phyloP scores from a whole-genome alignment of 257 asterid genomes.

The Ilex aquifolium region DNA sequence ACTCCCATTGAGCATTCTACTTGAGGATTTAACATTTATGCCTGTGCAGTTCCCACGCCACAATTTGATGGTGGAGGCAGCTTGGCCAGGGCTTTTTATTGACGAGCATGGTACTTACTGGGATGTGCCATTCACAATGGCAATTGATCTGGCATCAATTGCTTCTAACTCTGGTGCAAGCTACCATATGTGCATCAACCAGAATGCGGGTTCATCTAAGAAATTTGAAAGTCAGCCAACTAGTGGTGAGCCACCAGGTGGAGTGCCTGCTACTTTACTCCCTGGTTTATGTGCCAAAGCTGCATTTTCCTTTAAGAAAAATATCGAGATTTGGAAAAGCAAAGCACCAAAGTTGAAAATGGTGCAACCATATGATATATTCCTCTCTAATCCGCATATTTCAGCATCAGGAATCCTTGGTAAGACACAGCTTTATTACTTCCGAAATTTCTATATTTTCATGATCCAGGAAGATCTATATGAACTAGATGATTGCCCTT shows the following conservation, averaged over 20 bases:
- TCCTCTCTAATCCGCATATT: conserved; percentile 71
- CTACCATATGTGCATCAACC: conserved; percentile 61
- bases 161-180: conserved; percentile 48
- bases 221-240: conserved; percentile 29
- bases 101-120: conserved; percentile 68
- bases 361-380: conserved; percentile 77
- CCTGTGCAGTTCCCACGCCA: conserved; percentile 58
- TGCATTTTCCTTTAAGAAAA: conserved; percentile 60
- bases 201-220: conserved; percentile 46
- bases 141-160: conserved; percentile 62
- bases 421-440: conserved; percentile 17
- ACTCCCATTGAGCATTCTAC: too few relatives aligned
- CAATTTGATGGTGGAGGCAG: conserved; percentile 65
- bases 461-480: not conserved
- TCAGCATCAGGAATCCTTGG: conserved; percentile 68
- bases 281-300: conserved; percentile 62
- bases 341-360: conserved; percentile 56
- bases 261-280: conserved; percentile 39
- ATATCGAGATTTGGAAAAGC: conserved; percentile 62
- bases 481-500: not conserved
- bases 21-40: too few relatives aligned
- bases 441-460: not conserved
- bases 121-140: conserved; percentile 64
- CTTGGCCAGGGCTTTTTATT: conserved; percentile 58
- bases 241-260: conserved; percentile 21